Percentiles rank a stretch among this genome's conserved stretches.
Conservation (phyloP, 805 yeast genomes). For the Ogataea henricii region DNA sequence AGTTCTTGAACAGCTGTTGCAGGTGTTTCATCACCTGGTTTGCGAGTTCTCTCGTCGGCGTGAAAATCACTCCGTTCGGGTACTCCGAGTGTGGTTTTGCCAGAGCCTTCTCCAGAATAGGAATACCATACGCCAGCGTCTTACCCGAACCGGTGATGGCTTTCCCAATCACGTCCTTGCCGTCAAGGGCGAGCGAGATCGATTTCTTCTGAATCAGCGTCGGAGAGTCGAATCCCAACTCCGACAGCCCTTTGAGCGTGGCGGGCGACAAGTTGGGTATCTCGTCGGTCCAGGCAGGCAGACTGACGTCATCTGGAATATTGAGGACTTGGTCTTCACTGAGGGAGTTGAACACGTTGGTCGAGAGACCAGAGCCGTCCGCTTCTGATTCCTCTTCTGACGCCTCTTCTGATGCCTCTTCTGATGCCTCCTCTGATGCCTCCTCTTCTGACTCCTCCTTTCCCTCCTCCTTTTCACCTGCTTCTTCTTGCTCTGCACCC, state of each 20-base stretch:
- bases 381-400: constrained; percentile 5
- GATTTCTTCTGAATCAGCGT: constrained; percentile 80
- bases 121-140: constrained; percentile 93
- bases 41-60: constrained; percentile 96
- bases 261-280: constrained; percentile 50
- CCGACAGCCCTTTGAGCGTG: constrained; percentile 61
- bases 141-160: constrained; percentile 99
- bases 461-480: constrained; percentile 10
- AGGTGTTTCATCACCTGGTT: constrained; percentile 89
- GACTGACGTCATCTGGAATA: constrained; percentile 39
- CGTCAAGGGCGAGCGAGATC: constrained; percentile 72
- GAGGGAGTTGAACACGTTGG: constrained; percentile 20
- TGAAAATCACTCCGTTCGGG: constrained; percentile 79
- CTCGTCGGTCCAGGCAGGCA: constrained; percentile 61
- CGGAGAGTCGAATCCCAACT: constrained; percentile 64
- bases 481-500: constrained; percentile 16
- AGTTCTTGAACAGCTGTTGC: constrained; percentile 51
- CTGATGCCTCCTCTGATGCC: constrained; percentile 6
- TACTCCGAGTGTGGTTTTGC: constrained; percentile 29
- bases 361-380: constrained; percentile 9
- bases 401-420: constrained; percentile 9
- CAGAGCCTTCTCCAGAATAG: constrained; percentile 72
- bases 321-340: constrained; percentile 13
- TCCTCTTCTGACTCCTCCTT: constrained; percentile 10
- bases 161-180: constrained; percentile 87